phyloP scores from a whole-genome alignment of 306 rosid species.

The Glycine latifolia region DNA sequence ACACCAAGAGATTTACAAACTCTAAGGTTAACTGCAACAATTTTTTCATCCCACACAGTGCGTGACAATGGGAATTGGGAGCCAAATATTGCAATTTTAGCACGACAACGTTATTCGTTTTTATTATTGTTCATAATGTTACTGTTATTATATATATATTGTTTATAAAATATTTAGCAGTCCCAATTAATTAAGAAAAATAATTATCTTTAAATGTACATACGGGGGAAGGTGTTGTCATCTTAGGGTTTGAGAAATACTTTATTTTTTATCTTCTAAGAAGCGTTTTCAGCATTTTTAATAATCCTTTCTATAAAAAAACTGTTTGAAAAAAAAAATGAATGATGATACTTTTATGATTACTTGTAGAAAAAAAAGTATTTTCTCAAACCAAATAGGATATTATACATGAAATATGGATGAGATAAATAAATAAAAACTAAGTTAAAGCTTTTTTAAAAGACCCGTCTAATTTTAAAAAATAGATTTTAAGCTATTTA shows the following conservation, averaged over 20 bases:
- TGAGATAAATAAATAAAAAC: no score
- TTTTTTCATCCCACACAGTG: no score
- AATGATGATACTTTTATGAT: neutral
- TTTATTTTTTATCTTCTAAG: neutral
- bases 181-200: neutral
- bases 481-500: no score
- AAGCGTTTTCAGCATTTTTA: no score
- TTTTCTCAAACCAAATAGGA: neutral
- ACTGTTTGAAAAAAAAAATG: neutral
- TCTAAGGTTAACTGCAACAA: no score
- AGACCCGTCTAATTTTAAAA: no score
- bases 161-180: neutral
- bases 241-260: neutral
- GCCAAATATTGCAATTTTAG: no score
- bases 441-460: no score
- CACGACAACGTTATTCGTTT: no score
- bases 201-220: neutral
- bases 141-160: neutral
- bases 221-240: neutral
- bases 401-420: neutral
- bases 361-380: neutral
- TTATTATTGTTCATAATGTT: neutral
- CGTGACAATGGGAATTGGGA: no score
- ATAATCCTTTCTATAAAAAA: neutral
- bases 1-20: neutral